A percentile compares a stretch with the other conserved stretches of the same genome.
Conservation (phyloP, 805 yeast genomes). For the Candida vartiovaarae region DNA sequence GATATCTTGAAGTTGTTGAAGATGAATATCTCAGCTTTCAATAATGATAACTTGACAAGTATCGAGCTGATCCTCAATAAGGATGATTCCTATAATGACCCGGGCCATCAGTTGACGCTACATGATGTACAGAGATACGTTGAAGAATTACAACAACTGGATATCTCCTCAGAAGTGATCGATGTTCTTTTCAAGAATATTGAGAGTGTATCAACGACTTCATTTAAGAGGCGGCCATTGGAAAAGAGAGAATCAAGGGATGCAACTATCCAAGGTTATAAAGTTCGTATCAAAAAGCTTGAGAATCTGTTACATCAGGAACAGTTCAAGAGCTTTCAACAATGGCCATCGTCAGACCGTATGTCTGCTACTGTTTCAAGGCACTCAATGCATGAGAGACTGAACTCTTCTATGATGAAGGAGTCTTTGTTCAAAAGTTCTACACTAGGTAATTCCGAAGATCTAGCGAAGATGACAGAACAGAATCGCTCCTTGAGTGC, state of each 20-base stretch:
- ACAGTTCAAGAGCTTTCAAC: slow-evolving; percentile 47
- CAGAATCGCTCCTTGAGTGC: slow-evolving; percentile 10
- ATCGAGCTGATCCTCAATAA: slow-evolving; percentile 16
- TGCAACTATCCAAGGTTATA: slow-evolving; percentile 49
- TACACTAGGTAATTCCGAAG: slow-evolving; percentile 4
- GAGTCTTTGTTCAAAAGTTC: not conserved
- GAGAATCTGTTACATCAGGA: slow-evolving; percentile 75
- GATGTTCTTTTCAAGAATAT: slow-evolving; percentile 32
- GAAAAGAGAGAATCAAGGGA: slow-evolving; percentile 22
- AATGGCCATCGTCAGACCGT: slow-evolving; percentile 30
- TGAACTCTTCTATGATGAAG: slow-evolving; percentile 2
- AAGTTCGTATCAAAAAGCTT: slow-evolving; percentile 63
- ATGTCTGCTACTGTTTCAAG: slow-evolving; percentile 5
- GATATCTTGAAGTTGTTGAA: slow-evolving; percentile 32
- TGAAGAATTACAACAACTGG: slow-evolving; percentile 24
- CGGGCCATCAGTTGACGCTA: slow-evolving; percentile 3
- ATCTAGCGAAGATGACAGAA: slow-evolving; percentile 4
- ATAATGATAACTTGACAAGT: slow-evolving; percentile 11
- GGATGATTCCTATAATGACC: not conserved
- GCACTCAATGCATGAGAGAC: slow-evolving; percentile 8
- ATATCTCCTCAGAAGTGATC: slow-evolving; percentile 28
- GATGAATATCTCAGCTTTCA: slow-evolving; percentile 16
- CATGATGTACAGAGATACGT: slow-evolving; percentile 33
- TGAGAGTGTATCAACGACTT: slow-evolving; percentile 27
- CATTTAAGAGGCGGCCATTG: slow-evolving; percentile 7